These are phyloP conservation scores for Poa pratensis DNA, from an alignment of 176 grass and related monocot genomes.

Conservation along the genomic window DNA sequence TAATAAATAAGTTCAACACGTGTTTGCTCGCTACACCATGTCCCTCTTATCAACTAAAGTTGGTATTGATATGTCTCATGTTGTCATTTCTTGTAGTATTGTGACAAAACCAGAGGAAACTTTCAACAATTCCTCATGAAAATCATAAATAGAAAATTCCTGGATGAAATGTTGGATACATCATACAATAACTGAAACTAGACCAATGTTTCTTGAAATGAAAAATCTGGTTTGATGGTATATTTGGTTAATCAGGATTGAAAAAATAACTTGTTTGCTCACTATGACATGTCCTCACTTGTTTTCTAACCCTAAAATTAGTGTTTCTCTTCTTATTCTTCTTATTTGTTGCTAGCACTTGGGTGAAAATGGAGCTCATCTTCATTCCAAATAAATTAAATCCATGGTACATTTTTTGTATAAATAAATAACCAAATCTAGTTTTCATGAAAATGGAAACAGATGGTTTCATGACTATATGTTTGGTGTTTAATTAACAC, in stretches of 20 bases:
- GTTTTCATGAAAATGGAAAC: neutral
- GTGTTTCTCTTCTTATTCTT: neutral
- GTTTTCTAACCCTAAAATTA: neutral
- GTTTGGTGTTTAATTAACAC: neutral
- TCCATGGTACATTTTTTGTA: neutral
- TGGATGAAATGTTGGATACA: too few species aligned
- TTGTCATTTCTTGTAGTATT: neutral
- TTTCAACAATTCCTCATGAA: neutral
- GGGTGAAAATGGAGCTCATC: neutral
- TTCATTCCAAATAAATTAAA: neutral
- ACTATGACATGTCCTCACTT: neutral
- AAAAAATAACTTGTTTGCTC: neutral
- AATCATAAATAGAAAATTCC: neutral
- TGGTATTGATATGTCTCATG: neutral
- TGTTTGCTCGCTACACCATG: neutral
- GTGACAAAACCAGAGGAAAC: neutral
- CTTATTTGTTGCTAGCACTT: neutral
- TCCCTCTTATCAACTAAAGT: neutral
- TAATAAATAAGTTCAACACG: neutral
- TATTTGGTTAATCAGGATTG: neutral
- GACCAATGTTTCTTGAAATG: neutral
- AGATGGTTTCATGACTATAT: neutral
- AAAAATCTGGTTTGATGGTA: neutral
- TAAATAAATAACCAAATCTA: neutral
- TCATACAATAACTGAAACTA: too few species aligned